phyloP scores from a whole-genome alignment of 2,329 filamentous ascomycete species.

The Aspergillus quadricinctus region DNA sequence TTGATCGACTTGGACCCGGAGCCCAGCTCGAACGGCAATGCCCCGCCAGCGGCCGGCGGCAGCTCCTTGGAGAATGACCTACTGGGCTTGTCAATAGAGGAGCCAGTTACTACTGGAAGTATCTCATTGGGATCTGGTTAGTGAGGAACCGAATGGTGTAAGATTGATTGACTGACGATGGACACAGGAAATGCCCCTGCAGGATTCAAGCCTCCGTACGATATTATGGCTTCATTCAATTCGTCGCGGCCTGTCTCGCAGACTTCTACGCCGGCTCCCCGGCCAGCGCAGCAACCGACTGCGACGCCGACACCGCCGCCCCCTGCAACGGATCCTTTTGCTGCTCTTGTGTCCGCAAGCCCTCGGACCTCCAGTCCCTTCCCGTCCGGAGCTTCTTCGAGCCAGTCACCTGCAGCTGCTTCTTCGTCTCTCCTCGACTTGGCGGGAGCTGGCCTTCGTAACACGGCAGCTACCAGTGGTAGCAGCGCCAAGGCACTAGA shows the following conservation, averaged over 20 bases:
- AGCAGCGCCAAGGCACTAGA: conserved; percentile 43
- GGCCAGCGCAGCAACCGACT: conserved; percentile 29
- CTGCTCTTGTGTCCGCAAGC: conserved; percentile 50
- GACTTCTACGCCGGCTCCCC: conserved; percentile 47
- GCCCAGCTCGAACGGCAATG: conserved; percentile 43
- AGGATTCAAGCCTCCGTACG: conserved; percentile 51
- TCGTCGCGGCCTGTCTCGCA: conserved; percentile 46
- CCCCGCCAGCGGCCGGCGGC: conserved; percentile 47
- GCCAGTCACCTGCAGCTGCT: conserved; percentile 14
- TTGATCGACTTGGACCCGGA: conserved; percentile 82
- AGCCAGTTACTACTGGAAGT: conserved; percentile 67
- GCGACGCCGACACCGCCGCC: conserved; percentile 33
- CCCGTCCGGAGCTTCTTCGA: conserved; percentile 21
- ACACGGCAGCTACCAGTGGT: conserved; percentile 21
- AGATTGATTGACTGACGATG: conserved; percentile 32
- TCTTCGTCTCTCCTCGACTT: conserved; percentile 34
- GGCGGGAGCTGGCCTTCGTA: conserved; percentile 17
- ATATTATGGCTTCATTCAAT: conserved; percentile 53
- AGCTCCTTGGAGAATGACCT: conserved; percentile 83
- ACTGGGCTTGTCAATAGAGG: conserved; percentile 77
- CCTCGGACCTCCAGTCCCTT: conserved; percentile 46
- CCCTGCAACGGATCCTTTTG: conserved; percentile 55
- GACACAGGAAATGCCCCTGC: conserved; percentile 40
- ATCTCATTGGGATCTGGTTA: conserved; percentile 77
- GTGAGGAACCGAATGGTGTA: conserved; percentile 46